Conservation (phyloP, 2,329 filamentous ascomycete species). For the Scedosporium aurantiacum region DNA sequence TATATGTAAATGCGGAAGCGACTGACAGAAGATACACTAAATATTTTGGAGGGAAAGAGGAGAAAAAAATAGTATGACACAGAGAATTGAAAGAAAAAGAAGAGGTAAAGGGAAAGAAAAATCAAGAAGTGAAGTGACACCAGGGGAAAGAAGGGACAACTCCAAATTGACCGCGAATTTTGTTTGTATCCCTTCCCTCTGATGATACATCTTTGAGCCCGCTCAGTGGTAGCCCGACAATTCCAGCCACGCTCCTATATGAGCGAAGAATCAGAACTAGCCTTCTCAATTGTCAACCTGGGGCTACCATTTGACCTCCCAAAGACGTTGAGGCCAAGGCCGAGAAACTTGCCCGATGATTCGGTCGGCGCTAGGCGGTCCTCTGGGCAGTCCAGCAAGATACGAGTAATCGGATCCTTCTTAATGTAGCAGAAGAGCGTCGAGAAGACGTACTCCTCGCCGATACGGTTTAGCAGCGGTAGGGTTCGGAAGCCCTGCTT, state of each 20-base stretch:
- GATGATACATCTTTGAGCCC: neutral
- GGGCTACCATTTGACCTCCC: slow-evolving; percentile 41
- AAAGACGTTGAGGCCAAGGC: slow-evolving; percentile 46
- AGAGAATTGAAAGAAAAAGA: neutral
- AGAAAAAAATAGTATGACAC: neutral
- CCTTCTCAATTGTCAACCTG: slow-evolving; percentile 40
- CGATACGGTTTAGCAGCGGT: slow-evolving; percentile 76
- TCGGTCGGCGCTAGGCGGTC: slow-evolving; percentile 17
- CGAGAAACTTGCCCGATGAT: slow-evolving; percentile 38
- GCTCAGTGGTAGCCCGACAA: slow-evolving; percentile 7
- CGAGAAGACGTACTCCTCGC: slow-evolving; percentile 89
- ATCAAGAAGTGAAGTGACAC: neutral
- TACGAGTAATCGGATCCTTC: slow-evolving; percentile 45
- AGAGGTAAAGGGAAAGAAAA: slow-evolving; percentile 1
- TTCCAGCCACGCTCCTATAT: slow-evolving; percentile 12
- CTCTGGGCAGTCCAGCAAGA: slow-evolving; percentile 40
- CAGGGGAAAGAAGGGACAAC: neutral
- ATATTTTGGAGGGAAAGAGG: neutral
- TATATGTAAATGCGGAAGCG: neutral
- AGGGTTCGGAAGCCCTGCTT: slow-evolving; percentile 89
- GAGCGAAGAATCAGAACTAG: slow-evolving; percentile 34
- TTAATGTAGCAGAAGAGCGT: slow-evolving; percentile 86
- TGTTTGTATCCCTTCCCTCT: neutral
- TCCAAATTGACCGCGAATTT: neutral
- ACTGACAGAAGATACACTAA: neutral